phyloP scores from a whole-genome alignment of 345 rosid genomes.

The Excoecaria cochinchinensis region DNA sequence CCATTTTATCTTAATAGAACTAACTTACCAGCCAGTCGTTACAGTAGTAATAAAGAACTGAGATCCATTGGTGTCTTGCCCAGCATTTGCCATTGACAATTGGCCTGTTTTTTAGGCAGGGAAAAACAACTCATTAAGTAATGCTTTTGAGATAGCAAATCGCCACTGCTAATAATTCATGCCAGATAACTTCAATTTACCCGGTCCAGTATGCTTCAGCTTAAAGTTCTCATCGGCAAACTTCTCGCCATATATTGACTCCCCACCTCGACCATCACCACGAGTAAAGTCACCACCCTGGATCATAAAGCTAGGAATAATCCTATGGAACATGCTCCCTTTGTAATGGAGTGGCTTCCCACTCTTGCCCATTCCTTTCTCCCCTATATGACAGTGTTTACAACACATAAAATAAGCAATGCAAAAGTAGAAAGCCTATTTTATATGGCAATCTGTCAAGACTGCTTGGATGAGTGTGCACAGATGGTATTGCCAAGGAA shows the following conservation, averaged over 20 bases:
- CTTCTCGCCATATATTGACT: slow-evolving; percentile 89
- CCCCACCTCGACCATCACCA: slow-evolving; percentile 92
- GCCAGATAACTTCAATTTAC: slow-evolving; percentile 28
- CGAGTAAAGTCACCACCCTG: slow-evolving; percentile 94
- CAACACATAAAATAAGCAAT: neutral
- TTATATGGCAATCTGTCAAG: neutral
- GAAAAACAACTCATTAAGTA: neutral
- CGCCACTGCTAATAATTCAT: neutral
- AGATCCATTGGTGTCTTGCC: slow-evolving; percentile 88
- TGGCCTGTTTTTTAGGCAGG: slow-evolving; percentile 38
- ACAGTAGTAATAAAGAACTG: slow-evolving; percentile 88
- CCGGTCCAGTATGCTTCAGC: slow-evolving; percentile 91
- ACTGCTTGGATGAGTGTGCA: neutral
- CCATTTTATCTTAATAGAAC: neutral
- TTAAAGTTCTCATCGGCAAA: slow-evolving; percentile 92
- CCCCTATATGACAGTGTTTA: slow-evolving; percentile 45
- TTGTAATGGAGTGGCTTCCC: slow-evolving; percentile 85
- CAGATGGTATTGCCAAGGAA: neutral
- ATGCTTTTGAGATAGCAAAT: neutral
- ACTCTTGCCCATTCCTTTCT: slow-evolving; percentile 81
- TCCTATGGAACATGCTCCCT: slow-evolving; percentile 80
- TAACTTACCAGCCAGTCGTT: slow-evolving; percentile 73
- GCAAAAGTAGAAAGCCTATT: neutral
- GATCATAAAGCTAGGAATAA: slow-evolving; percentile 91
- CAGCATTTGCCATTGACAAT: slow-evolving; percentile 94